Base-by-base conservation (phyloP, 495 filamentous ascomycete genomes). In the Xylaria grammica region DNA sequence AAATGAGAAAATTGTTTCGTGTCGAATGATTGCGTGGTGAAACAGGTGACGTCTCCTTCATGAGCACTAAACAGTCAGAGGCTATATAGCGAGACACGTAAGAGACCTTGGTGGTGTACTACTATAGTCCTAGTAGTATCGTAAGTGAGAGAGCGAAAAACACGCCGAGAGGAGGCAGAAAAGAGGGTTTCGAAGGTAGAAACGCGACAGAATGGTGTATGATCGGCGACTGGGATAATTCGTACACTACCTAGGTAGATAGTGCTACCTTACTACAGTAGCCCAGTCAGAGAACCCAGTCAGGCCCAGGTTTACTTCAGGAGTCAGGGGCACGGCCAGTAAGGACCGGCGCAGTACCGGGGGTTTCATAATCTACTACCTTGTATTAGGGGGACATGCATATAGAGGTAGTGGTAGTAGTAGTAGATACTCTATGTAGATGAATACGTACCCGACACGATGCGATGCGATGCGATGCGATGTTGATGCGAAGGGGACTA, bases 141-240 rank as follows among this genome's bases (percentile, higher is more conserved):
- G 11, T 4, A 36, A 11, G 11, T 4, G 11, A 36, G 32, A 5
- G 32, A 11, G 32, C 32, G 32, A 36, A 11, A 36, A 36, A 5
- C 32, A 36, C 4, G 11, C 11, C 7, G 15, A 15, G 15, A 42
- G 15, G 40, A 15, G 17, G 8, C 15, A 15, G 15, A 42, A 17
- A 15, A 15, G 17, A 3, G 3, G 20, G 27, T 59, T 65, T 30
- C 19, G 36, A 30, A 20, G 46, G 32, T 48, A 46, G 56, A 68
- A 66, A 65, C 65, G 68, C 46, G 34, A 60, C 48, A 64, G 56
- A 62, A 27, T 65, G 59, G 42, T 60, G 71, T 69, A 55, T 73
- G 71, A 73, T 73, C 71, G 65, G 7, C 69, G 36, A 34, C 65
- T 40, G 52, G 70, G 67, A 63, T 66, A 22, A 19, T 54, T 62